Conservation (phyloP, 2,329 filamentous ascomycete genomes). For the Lecanicillium sp. region DNA sequence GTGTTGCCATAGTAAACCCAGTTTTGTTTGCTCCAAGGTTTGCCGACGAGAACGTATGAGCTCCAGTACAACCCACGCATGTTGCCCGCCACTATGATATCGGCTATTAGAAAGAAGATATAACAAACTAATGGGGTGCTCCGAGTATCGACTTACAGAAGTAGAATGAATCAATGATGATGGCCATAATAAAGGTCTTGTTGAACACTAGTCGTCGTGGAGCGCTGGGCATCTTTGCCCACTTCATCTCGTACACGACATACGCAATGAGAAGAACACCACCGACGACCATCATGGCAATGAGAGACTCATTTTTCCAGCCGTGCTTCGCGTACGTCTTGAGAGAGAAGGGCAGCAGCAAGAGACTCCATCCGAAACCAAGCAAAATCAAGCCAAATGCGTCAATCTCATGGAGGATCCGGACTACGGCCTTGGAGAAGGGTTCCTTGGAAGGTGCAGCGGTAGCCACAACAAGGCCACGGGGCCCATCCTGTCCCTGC, state of each 20-base stretch:
- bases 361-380: constrained; percentile 42
- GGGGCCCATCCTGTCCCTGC: constrained; percentile 11
- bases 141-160: constrained; percentile 17
- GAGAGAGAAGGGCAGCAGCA: constrained; percentile 63
- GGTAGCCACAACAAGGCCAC: constrained; percentile 12
- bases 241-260: constrained; percentile 24
- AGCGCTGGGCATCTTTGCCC: constrained; percentile 17
- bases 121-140: too few relatives aligned
- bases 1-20: constrained; percentile 33
- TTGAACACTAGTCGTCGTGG: constrained; percentile 20
- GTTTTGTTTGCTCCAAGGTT: constrained; percentile 31
- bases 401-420: constrained; percentile 29
- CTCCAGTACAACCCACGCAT: constrained; percentile 20
- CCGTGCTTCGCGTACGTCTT: constrained; percentile 29
- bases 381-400: constrained; percentile 36
- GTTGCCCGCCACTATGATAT: constrained; percentile 17
- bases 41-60: constrained; percentile 31
- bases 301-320: constrained; percentile 34
- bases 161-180: constrained; percentile 22
- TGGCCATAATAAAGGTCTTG: constrained; percentile 21
- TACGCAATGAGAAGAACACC: constrained; percentile 26
- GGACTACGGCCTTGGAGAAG: too few relatives aligned
- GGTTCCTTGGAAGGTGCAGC: too few relatives aligned
- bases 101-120: not conserved
- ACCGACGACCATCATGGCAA: constrained; percentile 34